These are phyloP conservation scores for Sonneratia caseolaris DNA, from an alignment of 345 rosid species.

Conservation along the genomic window DNA sequence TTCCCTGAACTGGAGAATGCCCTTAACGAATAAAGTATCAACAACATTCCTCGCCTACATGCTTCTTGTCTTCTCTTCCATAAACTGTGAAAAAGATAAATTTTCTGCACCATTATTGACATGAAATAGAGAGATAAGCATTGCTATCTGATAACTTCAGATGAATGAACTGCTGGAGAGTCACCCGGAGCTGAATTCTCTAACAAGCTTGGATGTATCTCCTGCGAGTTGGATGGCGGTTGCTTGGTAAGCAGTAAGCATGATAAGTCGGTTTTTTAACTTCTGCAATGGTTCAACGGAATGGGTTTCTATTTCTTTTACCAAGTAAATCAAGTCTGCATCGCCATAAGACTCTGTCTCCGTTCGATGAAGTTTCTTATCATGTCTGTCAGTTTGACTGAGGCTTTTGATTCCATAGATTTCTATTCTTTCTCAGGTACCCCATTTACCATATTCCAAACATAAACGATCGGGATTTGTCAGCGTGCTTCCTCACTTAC, in stretches of 20 bases:
- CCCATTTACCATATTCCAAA: slow-evolving; percentile 68
- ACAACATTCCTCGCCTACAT: not conserved
- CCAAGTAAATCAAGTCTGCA: not conserved
- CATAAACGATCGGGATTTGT: slow-evolving; percentile 42
- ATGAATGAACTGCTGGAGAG: slow-evolving; percentile 33
- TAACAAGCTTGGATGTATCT: slow-evolving; percentile 61
- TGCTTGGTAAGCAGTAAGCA: slow-evolving; percentile 44
- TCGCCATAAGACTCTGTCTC: too few species aligned
- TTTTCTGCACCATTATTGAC: too few species aligned
- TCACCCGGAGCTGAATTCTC: slow-evolving; percentile 33
- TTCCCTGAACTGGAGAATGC: slow-evolving; percentile 50
- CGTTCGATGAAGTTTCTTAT: too few species aligned
- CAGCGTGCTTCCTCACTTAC: slow-evolving; percentile 63
- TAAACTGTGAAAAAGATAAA: too few species aligned
- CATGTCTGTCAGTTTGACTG: too few species aligned
- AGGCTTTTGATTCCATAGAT: not conserved
- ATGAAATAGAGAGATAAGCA: too few species aligned
- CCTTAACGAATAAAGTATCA: slow-evolving; percentile 47
- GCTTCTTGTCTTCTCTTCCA: not conserved
- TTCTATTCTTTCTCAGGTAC: slow-evolving; percentile 31
- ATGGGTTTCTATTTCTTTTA: not conserved
- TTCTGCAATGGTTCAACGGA: not conserved
- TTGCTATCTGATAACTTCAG: slow-evolving; percentile 19
- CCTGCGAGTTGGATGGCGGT: slow-evolving; percentile 93
- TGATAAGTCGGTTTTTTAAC: not conserved